Conservation (phyloP, 148 eudicot species). For the Heliamphora exappendiculata region DNA sequence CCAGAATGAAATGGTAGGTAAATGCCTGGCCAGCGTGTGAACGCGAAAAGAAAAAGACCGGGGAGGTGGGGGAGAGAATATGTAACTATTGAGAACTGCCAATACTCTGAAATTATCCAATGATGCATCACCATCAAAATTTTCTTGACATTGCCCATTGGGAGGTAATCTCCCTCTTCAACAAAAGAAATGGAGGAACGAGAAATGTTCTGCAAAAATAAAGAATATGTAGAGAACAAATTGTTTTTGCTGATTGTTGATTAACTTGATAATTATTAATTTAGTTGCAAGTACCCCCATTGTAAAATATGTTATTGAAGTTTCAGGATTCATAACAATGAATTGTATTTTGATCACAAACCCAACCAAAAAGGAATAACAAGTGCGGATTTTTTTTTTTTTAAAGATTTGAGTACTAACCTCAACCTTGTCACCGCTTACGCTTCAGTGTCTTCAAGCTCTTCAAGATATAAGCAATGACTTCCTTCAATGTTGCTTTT, state of each 20-base stretch:
- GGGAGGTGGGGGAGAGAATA: neutral
- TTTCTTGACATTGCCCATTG: neutral
- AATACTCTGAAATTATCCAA: too few species aligned
- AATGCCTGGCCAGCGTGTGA: neutral
- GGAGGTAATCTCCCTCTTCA: neutral
- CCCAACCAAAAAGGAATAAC: neutral
- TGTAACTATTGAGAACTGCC: too few species aligned
- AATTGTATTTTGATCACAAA: neutral
- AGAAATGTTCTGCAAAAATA: neutral
- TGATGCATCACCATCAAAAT: neutral
- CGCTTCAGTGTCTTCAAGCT: constrained; percentile 13
- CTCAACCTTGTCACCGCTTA: constrained; percentile 11
- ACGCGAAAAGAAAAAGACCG: neutral
- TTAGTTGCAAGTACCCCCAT: neutral
- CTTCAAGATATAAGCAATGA: constrained; percentile 17
- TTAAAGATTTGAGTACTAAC: constrained; percentile 1
- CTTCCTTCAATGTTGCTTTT: constrained; percentile 19
- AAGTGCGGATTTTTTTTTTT: too few species aligned
- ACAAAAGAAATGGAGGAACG: neutral
- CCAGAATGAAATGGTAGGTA: neutral
- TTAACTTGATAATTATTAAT: neutral
- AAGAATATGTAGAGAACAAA: neutral
- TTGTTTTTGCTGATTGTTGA: neutral
- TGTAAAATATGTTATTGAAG: neutral
- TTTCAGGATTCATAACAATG: neutral